Percentiles rank a stretch among this genome's conserved stretches.
phyloP scores from a whole-genome alignment of 1,284 basidiomycete species.

The Ganoderma boninense region DNA sequence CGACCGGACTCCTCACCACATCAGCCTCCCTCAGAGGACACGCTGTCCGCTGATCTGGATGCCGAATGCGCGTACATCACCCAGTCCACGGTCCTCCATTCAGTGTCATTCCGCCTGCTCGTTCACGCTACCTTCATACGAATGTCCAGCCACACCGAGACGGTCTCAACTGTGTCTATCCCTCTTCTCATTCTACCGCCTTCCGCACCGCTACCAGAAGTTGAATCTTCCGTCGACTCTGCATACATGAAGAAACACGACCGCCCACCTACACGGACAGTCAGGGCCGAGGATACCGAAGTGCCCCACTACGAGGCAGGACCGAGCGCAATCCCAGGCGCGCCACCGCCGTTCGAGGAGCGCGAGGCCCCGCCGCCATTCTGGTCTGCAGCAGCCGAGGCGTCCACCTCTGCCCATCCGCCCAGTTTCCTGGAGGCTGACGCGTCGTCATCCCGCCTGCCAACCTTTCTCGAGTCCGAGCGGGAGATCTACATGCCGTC shows the following conservation, averaged over 20 bases:
- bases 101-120: constrained; percentile 71
- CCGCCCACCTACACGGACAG: constrained; percentile 73
- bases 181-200: constrained; percentile 77
- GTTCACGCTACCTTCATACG: constrained; percentile 77
- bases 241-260: constrained; percentile 89
- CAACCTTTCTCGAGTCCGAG: constrained; percentile 79
- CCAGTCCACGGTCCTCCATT: constrained; percentile 77
- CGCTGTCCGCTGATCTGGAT: constrained; percentile 58
- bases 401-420: constrained; percentile 59
- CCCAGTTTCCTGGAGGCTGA: constrained; percentile 59
- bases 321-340: constrained; percentile 69
- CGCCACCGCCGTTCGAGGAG: constrained; percentile 85
- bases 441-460: constrained; percentile 67
- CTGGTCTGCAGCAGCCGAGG: constrained; percentile 61
- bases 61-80: constrained; percentile 77
- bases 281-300: constrained; percentile 72
- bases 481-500: constrained; percentile 69
- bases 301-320: constrained; percentile 76
- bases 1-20: constrained; percentile 48
- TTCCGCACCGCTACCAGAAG: constrained; percentile 76
- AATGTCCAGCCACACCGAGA: constrained; percentile 69
- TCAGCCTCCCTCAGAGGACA: constrained; percentile 50
- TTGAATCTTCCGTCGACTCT: constrained; percentile 70
- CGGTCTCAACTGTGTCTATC: constrained; percentile 64
- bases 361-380: constrained; percentile 83